Conservation (phyloP, 345 rosid genomes). For the Cardamine resedifolia region DNA sequence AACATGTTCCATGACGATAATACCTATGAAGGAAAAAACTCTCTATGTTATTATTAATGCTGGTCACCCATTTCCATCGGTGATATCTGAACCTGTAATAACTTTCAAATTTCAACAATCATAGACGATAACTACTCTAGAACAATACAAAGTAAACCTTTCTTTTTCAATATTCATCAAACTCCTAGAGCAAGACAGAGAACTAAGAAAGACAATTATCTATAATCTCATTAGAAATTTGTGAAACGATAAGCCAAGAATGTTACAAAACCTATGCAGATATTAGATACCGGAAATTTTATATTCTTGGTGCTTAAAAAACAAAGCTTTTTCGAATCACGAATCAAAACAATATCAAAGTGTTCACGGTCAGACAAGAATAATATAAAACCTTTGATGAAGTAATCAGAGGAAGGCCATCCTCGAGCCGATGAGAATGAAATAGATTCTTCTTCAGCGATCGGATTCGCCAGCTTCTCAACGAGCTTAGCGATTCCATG, state of each 20-base stretch:
- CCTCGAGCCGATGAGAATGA: constrained; percentile 66
- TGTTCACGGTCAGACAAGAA: background rate
- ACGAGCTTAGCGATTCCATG: constrained; percentile 73
- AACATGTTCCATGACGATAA: background rate
- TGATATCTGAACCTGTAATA: constrained; percentile 1
- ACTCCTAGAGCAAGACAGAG: background rate
- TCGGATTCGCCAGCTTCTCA: constrained; percentile 68
- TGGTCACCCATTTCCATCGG: constrained; percentile 11
- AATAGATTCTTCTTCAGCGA: constrained; percentile 52
- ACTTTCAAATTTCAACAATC: constrained; percentile 10
- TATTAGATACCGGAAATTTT: background rate
- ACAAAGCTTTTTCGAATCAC: background rate
- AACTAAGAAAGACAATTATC: background rate
- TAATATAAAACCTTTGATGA: constrained; percentile 58
- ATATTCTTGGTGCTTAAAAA: background rate
- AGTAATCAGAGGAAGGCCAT: constrained; percentile 90
- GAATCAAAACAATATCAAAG: background rate
- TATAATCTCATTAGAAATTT: background rate
- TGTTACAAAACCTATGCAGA: background rate
- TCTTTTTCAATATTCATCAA: background rate
- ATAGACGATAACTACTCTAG: background rate
- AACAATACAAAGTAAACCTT: constrained; percentile 3
- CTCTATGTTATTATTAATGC: background rate
- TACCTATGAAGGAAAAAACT: background rate
- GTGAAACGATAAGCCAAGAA: background rate